A percentile compares a stretch with the other conserved stretches of the same genome.
Conservation (phyloP, 192 early-diverging fungal species). For the Entomortierella lignicola region DNA sequence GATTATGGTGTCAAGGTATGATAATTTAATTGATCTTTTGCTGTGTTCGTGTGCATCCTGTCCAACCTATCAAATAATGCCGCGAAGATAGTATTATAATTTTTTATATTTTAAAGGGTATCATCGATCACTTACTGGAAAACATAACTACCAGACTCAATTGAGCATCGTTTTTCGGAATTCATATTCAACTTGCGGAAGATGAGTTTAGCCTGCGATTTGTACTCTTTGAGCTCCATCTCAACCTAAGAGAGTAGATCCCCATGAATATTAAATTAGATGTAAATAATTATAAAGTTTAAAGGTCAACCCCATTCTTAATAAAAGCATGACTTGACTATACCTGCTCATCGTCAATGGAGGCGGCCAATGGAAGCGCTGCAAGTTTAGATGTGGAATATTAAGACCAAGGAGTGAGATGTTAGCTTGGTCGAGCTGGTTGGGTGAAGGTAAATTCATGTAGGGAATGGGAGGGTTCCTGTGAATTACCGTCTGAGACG, state of each 20-base stretch:
- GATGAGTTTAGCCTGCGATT: constrained; percentile 92
- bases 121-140: constrained; percentile 79
- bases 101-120: neutral
- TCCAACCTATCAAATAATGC: constrained; percentile 47
- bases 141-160: constrained; percentile 90
- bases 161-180: constrained; percentile 92
- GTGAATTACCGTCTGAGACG: constrained; percentile 77
- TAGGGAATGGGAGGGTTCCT: neutral
- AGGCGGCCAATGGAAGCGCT: constrained; percentile 91
- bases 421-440: neutral
- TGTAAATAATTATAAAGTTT: neutral
- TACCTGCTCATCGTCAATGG: constrained; percentile 96
- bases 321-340: neutral
- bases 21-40: neutral
- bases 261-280: no score
- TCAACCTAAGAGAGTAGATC: constrained; percentile 66
- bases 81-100: constrained; percentile 28
- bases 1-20: neutral
- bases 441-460: no score
- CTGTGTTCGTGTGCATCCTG: neutral
- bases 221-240: constrained; percentile 91
- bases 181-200: constrained; percentile 88
- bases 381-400: neutral
- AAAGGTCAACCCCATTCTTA: neutral
- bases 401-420: neutral